phyloP scores from a whole-genome alignment of 495 filamentous ascomycete species.

The Mytilinidion resinicola region DNA sequence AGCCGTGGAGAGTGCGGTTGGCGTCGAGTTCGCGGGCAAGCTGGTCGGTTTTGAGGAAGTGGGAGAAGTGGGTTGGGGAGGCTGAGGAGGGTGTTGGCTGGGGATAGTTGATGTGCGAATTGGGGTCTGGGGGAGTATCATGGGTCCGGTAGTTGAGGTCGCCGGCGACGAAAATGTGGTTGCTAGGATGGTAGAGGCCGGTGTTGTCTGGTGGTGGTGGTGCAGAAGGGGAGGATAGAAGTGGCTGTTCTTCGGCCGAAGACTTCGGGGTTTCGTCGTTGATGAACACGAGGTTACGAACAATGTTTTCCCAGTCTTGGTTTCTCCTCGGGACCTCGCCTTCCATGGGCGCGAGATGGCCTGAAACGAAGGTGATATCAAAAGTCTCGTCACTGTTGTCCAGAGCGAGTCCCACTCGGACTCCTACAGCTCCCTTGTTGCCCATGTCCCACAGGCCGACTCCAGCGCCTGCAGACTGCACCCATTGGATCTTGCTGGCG shows the following conservation, averaged over 20 bases:
- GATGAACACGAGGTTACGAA: conserved; percentile 68
- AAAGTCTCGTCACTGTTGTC: conserved; percentile 37
- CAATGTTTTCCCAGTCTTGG: conserved; percentile 76
- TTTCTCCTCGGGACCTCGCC: conserved; percentile 64
- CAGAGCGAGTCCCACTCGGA: conserved; percentile 55
- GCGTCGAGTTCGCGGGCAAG: conserved; percentile 60
- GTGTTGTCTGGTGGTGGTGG: conserved; percentile 8
- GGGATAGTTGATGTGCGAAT: conserved; percentile 51
- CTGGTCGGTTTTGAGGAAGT: conserved; percentile 71
- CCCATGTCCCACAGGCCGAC: conserved; percentile 80
- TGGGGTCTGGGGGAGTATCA: conserved; percentile 48
- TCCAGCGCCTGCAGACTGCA: conserved; percentile 69
- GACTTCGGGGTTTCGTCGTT: conserved; percentile 29
- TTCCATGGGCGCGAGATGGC: conserved; percentile 88
- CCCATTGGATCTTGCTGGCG: conserved; percentile 46
- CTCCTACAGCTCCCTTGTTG: conserved; percentile 87
- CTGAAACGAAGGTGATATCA: conserved; percentile 74
- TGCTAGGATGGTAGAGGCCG: conserved; percentile 64
- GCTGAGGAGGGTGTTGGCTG: conserved; percentile 48
- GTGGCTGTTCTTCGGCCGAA: conserved; percentile 36
- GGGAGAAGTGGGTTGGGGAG: conserved; percentile 48
- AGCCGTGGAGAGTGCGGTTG: conserved; percentile 63
- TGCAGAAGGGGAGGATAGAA: conserved; percentile 37
- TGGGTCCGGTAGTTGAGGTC: conserved; percentile 93
- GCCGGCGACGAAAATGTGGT: conserved; percentile 79